A percentile compares a stretch with the other conserved stretches of the same genome.
Conservation (phyloP, 2,329 filamentous ascomycete genomes). For the Elsinoe australis region DNA sequence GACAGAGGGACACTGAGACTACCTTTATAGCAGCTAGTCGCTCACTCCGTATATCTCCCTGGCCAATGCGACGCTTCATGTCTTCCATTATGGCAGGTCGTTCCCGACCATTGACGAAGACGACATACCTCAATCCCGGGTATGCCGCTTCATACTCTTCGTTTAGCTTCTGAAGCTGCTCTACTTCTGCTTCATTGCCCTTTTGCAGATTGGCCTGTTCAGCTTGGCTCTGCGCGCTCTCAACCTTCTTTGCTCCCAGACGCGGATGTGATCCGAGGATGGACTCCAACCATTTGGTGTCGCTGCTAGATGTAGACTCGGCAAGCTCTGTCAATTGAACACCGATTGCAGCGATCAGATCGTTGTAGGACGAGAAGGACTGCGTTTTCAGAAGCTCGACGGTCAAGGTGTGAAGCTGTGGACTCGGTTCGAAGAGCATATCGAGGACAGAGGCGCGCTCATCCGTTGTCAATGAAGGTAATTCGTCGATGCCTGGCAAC, state of each 20-base stretch:
- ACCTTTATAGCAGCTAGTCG: slow-evolving; percentile 68
- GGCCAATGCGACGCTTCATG: slow-evolving; percentile 66
- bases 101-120: slow-evolving; percentile 79
- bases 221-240: slow-evolving; percentile 70
- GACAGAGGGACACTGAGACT: too few species aligned
- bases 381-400: slow-evolving; percentile 56
- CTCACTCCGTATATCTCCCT: slow-evolving; percentile 59
- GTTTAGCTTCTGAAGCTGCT: slow-evolving; percentile 58
- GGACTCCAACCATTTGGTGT: slow-evolving; percentile 53
- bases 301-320: slow-evolving; percentile 42
- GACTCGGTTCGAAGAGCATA: slow-evolving; percentile 75
- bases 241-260: slow-evolving; percentile 70
- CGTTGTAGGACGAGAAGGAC: slow-evolving; percentile 58
- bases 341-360: slow-evolving; percentile 61
- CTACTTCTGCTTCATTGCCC: slow-evolving; percentile 45
- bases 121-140: slow-evolving; percentile 78
- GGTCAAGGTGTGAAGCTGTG: slow-evolving; percentile 63
- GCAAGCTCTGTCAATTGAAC: slow-evolving; percentile 54
- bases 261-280: slow-evolving; percentile 79
- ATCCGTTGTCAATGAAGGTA: slow-evolving; percentile 50
- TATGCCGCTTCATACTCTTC: slow-evolving; percentile 70
- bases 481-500: slow-evolving; percentile 52
- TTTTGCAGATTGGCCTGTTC: slow-evolving; percentile 71
- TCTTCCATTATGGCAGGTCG: slow-evolving; percentile 70
- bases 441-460: slow-evolving; percentile 58